Base-by-base conservation (phyloP, 2,329 filamentous ascomycete genomes). In the Shiraia bambusicola region DNA sequence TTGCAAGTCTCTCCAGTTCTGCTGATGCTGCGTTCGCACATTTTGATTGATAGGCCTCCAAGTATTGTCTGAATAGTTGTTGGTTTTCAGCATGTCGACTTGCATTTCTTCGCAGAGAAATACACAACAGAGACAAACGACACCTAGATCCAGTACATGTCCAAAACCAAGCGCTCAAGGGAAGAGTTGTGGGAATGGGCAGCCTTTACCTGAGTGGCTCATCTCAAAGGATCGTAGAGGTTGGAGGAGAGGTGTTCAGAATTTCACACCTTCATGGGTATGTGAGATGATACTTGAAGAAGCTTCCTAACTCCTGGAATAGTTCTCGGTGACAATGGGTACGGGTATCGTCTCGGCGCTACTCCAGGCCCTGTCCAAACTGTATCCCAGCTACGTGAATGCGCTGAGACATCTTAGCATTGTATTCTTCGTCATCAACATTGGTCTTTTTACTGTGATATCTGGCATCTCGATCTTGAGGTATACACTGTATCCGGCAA, bases 401-500 rank as follows among this genome's bases (percentile, higher is more conserved):
- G 33, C 43, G 68, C 69, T 86, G 1, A 69, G 76, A 48, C 77
- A 75, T 52, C 69, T 85, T 25, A 80, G 80, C 3, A 76, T 80
- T 30, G 59, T 74, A 31, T 77, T 87, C 58, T 86, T 86, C 61
- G 59, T 68, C 2, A 65, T 84, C 9, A 86, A 86, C 54, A 59
- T 78, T 12, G 2, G 50, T 6, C 37, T 87, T 9, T 87, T 87
- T 53, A 30, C 65, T 6, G 38, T 73, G 11, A 82, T 84, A 39
- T 61, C 75, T 15, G 37, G 69, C 8, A 74, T 83, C 33, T 81
- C 78, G 1, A 42, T 79, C 0, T 58, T 84, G 2, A 75, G 85
- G 6, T 88, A 87, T 56, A 70, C 70, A 0, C 52, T 87, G 1
- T 88, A 84, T 57, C 84, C 83, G 0, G 73, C 77, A 41, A 81